Evolutionary conservation across 2,329 filamentous ascomycete genomes (phyloP).

Genomic region (Macroventuria anomochaeta): DNA sequence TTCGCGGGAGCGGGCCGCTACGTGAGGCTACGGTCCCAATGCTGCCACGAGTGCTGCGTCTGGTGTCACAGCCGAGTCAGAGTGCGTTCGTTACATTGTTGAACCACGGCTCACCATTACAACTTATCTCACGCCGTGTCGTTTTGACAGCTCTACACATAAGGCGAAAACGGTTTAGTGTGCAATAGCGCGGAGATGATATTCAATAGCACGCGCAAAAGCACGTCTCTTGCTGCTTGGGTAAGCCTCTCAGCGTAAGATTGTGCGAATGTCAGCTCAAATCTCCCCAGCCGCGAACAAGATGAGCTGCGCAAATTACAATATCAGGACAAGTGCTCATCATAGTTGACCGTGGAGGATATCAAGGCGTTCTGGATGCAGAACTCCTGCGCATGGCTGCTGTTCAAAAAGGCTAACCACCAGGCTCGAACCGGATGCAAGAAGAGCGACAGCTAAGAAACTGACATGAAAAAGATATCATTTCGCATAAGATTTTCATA

Average conservation of each 20-base stretch:
- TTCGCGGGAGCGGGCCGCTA: constrained; percentile 12
- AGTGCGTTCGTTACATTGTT: neutral
- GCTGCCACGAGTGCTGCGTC: constrained; percentile 10
- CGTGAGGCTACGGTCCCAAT: constrained; percentile 15
- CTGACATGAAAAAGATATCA: constrained; percentile 1
- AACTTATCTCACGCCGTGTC: neutral
- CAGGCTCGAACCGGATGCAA: no score
- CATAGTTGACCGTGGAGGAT: neutral
- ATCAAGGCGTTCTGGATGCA: no score
- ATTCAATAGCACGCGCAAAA: constrained; percentile 10
- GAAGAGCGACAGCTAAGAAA: no score
- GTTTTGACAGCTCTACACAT: constrained; percentile 4
- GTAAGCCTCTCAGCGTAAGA: neutral
- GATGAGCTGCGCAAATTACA: neutral
- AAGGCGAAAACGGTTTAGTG: neutral
- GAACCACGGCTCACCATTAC: neutral
- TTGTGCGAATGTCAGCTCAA: constrained; percentile 8
- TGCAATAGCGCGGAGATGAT: constrained; percentile 2
- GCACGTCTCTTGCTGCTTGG: constrained; percentile 9
- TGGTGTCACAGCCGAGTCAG: constrained; percentile 4
- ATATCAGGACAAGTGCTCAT: neutral
- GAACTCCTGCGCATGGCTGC: no score
- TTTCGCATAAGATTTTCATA: constrained; percentile 14
- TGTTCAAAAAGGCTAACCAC: no score
- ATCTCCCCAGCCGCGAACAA: neutral